Evolutionary conservation across 106 monocot species (phyloP).

Genomic region (Phalaenopsis aphrodite): DNA sequence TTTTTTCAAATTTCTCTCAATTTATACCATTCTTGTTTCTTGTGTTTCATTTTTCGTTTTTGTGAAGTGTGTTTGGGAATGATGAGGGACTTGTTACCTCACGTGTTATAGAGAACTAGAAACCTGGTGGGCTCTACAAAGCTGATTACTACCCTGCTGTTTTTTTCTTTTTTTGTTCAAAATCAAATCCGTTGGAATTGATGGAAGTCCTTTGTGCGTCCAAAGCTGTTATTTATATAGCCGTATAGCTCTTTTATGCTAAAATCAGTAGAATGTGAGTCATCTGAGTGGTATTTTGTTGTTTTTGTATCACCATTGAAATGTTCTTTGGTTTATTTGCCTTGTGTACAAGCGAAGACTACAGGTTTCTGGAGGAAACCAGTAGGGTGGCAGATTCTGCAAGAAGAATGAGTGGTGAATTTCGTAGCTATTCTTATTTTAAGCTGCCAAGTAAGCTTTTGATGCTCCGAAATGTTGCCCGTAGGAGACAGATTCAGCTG

Average conservation of each 20-base stretch:
- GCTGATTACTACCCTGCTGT: not conserved
- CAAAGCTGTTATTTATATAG: not conserved
- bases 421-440: slow-evolving; percentile 18
- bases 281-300: not conserved
- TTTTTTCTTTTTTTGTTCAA: not conserved
- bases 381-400: slow-evolving; percentile 60
- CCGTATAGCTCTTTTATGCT: not conserved
- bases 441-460: slow-evolving; percentile 28
- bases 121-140: not conserved
- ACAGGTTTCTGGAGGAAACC: slow-evolving; percentile 75
- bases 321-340: slow-evolving; percentile 1
- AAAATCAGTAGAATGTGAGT: not conserved
- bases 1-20: not conserved
- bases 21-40: not conserved
- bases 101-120: not conserved
- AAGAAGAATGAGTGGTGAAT: slow-evolving; percentile 21
- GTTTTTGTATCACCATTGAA: not conserved
- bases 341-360: slow-evolving; percentile 38
- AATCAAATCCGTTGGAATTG: not conserved
- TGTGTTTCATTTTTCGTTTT: not conserved
- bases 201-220: not conserved
- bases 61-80: not conserved
- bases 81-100: not conserved
- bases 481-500: slow-evolving; percentile 29
- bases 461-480: slow-evolving; percentile 44